These are phyloP conservation scores for Medicago arabica DNA, from an alignment of 306 rosid species.

Conservation along the genomic window DNA sequence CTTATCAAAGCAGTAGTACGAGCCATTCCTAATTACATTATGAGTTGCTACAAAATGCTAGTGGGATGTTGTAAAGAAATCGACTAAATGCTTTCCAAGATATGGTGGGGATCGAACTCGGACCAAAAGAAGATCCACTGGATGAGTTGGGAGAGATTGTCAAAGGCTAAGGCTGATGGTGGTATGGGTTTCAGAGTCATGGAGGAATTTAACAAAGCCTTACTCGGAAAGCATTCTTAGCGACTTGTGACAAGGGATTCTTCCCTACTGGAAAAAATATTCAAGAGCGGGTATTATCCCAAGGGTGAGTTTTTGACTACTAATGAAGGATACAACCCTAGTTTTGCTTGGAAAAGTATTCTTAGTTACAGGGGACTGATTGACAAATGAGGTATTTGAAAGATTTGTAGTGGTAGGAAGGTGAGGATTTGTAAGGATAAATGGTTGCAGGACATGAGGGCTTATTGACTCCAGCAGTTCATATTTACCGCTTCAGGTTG, in stretches of 20 bases:
- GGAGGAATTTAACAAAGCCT: background rate
- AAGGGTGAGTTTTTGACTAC: accelerated
- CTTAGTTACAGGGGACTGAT: background rate
- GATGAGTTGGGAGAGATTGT: background rate
- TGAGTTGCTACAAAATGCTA: background rate
- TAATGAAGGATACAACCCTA: background rate
- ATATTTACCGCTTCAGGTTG: no score
- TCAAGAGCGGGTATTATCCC: background rate
- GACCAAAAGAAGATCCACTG: background rate
- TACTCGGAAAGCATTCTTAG: background rate
- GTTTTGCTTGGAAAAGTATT: background rate
- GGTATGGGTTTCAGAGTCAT: background rate
- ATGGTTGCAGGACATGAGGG: accelerated
- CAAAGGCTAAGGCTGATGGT: background rate
- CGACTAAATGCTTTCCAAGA: background rate
- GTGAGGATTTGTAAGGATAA: no score
- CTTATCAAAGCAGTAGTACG: background rate
- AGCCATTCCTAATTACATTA: no score
- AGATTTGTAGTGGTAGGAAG: background rate
- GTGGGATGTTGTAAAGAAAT: background rate
- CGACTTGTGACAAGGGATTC: background rate
- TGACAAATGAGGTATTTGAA: background rate
- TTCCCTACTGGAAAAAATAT: background rate
- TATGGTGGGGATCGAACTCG: background rate
- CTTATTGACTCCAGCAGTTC: accelerated